These are phyloP conservation scores for Pseudogymnoascus sp. DNA, from an alignment of 2,329 filamentous ascomycete genomes.

Conservation along the genomic window DNA sequence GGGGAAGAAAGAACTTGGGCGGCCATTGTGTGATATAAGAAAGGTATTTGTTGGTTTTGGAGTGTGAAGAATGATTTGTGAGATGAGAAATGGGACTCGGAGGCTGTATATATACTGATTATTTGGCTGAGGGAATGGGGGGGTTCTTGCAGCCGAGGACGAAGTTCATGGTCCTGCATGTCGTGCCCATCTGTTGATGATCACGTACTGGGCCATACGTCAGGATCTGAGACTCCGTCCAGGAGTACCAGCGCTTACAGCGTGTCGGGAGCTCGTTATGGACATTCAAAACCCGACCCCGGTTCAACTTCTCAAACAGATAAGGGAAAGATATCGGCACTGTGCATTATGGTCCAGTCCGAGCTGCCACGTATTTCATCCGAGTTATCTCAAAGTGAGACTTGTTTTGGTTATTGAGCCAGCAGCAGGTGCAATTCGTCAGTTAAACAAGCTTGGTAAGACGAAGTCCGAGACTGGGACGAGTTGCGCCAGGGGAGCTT, in stretches of 20 bases:
- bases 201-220: not conserved
- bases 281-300: not conserved
- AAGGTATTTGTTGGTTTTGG: not conserved
- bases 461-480: not conserved
- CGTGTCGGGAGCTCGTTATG: not conserved
- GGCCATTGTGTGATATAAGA: not conserved
- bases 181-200: not conserved
- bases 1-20: not conserved
- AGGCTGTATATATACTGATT: not conserved
- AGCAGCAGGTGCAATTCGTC: not conserved
- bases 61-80: not conserved
- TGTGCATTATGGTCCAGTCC: not conserved
- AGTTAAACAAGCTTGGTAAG: not conserved
- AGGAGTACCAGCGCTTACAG: not conserved
- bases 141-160: not conserved
- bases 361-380: not conserved
- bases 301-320: not conserved
- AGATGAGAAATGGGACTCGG: not conserved
- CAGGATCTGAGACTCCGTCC: not conserved
- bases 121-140: not conserved
- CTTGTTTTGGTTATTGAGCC: not conserved
- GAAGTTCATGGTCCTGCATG: not conserved
- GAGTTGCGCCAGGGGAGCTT: not conserved
- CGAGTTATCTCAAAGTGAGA: not conserved
- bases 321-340: not conserved